Base-by-base conservation (phyloP, 345 rosid genomes). In the Cochlearia excelsa region DNA sequence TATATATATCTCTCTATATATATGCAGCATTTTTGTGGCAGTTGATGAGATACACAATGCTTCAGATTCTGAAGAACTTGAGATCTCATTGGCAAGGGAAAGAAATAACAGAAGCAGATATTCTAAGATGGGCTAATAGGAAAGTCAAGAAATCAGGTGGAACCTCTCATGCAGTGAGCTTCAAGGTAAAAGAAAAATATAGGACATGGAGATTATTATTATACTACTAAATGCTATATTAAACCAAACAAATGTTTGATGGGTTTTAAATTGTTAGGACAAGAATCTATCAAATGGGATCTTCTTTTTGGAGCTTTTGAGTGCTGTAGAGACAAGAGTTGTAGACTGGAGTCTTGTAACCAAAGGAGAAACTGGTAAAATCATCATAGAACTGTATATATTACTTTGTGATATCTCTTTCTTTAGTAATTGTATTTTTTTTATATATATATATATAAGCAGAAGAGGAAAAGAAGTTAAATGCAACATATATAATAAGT, bases 401-500 rank as follows among this genome's bases (percentile, higher is more conserved):
- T 54, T 45, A 8, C 34, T 34, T 37, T 37, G 40, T 49, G 26
- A 0, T 38, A 46, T 61, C 2, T 47, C 30, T 30, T 26, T 3
- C 9, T 26, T 8, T 38, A 23, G 8, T 39, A 3, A 27, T n/a
- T 63, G 34, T 51, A 27, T 61, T 37, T 8, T 9, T 1, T 23
- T 2, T 49, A n/a, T n/a, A n/a, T n/a, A n/a, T n/a, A n/a, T 6
- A 30, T 9, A 33, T 33, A 5, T 2, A 48, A 41, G 79, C 88
- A 92, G 95, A 88, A 28, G 90, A 92, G 63, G 93, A 86, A 33
- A 86, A 79, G 86, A 82, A 78, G 74, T 52, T 78, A 68, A 92
- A 92, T 72, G 95, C 97, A 55, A 86, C 88, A 31, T 92, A 88
- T 52, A 92, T 88, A 29, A 88, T 92, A 58, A 92, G 95, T 78